A percentile compares a stretch with the other conserved stretches of the same genome.
phyloP scores from a whole-genome alignment of 352 stramenopile genomes.

The Thalassiosira hispida region DNA sequence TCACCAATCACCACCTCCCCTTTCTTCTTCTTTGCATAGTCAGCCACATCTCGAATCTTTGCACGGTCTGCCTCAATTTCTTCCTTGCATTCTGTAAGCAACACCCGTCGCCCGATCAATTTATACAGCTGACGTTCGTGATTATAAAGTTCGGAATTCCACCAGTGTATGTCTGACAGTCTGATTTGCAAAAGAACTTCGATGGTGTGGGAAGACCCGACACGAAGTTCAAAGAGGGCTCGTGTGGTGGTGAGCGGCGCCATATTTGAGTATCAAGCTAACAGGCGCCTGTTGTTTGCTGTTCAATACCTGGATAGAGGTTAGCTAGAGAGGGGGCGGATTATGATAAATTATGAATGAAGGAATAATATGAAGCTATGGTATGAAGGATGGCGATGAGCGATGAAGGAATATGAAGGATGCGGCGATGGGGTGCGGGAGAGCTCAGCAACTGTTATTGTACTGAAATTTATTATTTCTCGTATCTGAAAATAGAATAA shows the following conservation, averaged over 20 bases:
- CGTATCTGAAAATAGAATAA: too few relatives aligned
- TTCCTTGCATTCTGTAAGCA: slow-evolving; percentile 39
- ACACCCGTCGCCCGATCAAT: slow-evolving; percentile 44
- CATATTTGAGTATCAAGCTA: slow-evolving; percentile 28
- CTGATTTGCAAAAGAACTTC: slow-evolving; percentile 56
- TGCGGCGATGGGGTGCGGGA: too few relatives aligned
- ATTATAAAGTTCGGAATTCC: slow-evolving; percentile 33
- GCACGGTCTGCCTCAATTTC: slow-evolving; percentile 46
- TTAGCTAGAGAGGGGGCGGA: too few relatives aligned
- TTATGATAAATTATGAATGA: too few relatives aligned
- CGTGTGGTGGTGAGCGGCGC: slow-evolving; percentile 36
- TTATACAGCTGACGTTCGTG: slow-evolving; percentile 56
- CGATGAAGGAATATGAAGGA: too few relatives aligned
- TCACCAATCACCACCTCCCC: slow-evolving; percentile 31
- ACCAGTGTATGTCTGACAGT: slow-evolving; percentile 42
- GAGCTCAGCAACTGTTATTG: too few relatives aligned
- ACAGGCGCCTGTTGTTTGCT: too few relatives aligned
- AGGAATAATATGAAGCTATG: too few relatives aligned
- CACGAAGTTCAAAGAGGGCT: slow-evolving; percentile 47
- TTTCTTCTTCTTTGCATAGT: slow-evolving; percentile 23
- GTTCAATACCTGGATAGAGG: too few relatives aligned
- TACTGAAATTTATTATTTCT: too few relatives aligned
- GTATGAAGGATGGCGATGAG: too few relatives aligned
- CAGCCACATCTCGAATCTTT: not conserved
- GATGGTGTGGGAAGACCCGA: slow-evolving; percentile 49